Evolutionary conservation across 83 land plant genomes (phyloP), one percentile per base, ranked within the genome.

Genomic region (Thuja plicata): DNA sequence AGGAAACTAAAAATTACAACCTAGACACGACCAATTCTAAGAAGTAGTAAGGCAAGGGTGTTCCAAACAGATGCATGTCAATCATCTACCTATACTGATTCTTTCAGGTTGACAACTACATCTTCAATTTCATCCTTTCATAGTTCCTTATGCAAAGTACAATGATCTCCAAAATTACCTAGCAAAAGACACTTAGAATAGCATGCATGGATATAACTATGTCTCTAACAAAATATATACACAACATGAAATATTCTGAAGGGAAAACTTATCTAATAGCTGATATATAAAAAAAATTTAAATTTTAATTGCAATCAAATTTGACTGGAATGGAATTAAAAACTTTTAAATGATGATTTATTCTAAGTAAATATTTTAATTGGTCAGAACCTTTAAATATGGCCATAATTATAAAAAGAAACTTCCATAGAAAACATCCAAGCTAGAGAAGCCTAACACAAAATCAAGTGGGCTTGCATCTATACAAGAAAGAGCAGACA

Each of bases 21-120:
- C 98, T 97, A 91, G 76, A 94, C 84, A 16, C 94, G 92, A 71
- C 98, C 96, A 88, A 93, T 93, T 87, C 89, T 94, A 45, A 97
- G 92, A 79, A 97, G 94, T 52, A 96, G 88, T 34, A 93, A 86
- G 24, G 98, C 99, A 70, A 97, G 95, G n/a, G 97, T 91, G 79
- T 96, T 97, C 99, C 99, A 97, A 9, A 97, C 87, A 89, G 95
- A 87, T 62, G 97, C 94, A 62, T 97, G 96, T 66, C 93, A 94
- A 79, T 85, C 78, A 91, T 96, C 98, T 41, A 87, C 90, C 46
- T 92, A 89, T 74, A 92, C 88, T 12, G 95, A 94, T 40, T 93
- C 93, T 89, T 94, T 95, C 87, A 97, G 32, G 84, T 94, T 97
- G 13, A 57, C 88, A 88, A 90, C 50, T 66, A 96, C 89, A 32